These are phyloP conservation scores for Wickerhamomyces silvicola DNA, from an alignment of 805 yeast genomes.

Conservation along the genomic window DNA sequence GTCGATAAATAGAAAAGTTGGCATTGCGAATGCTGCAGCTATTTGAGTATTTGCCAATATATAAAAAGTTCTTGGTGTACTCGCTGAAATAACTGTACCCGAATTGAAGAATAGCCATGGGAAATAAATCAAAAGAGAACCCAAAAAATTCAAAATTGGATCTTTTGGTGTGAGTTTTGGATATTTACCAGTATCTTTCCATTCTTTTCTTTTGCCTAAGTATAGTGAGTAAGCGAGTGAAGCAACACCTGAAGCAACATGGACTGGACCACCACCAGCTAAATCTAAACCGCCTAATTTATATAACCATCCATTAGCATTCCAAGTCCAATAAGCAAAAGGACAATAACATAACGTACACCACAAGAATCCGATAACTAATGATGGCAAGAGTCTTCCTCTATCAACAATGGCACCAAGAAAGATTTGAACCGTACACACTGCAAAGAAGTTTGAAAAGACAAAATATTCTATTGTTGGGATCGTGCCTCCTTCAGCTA, in stretches of 20 bases:
- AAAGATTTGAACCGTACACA: conserved; percentile 83
- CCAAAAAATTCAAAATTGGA: conserved; percentile 82
- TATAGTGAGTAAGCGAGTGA: conserved; percentile 78
- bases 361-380: conserved; percentile 78
- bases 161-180: conserved; percentile 83
- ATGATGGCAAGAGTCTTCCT: conserved; percentile 79
- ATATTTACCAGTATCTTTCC: conserved; percentile 34
- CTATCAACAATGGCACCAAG: conserved; percentile 92
- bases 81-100: conserved; percentile 68
- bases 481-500: conserved; percentile 53
- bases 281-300: conserved; percentile 91
- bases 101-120: conserved; percentile 99
- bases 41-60: conserved; percentile 89
- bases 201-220: conserved; percentile 66
- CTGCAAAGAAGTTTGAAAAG: conserved; percentile 83
- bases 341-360: conserved; percentile 90
- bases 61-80: conserved; percentile 77
- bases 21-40: conserved; percentile 82
- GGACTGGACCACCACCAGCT: conserved; percentile 99
- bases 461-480: conserved; percentile 55
- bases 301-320: conserved; percentile 86
- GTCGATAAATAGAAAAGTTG: conserved; percentile 85
- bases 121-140: conserved; percentile 79
- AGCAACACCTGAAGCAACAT: conserved; percentile 84
- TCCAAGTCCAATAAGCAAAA: conserved; percentile 93